Base-by-base conservation (phyloP, 164 flowering plant species). In the Nymphaea thermarum region DNA sequence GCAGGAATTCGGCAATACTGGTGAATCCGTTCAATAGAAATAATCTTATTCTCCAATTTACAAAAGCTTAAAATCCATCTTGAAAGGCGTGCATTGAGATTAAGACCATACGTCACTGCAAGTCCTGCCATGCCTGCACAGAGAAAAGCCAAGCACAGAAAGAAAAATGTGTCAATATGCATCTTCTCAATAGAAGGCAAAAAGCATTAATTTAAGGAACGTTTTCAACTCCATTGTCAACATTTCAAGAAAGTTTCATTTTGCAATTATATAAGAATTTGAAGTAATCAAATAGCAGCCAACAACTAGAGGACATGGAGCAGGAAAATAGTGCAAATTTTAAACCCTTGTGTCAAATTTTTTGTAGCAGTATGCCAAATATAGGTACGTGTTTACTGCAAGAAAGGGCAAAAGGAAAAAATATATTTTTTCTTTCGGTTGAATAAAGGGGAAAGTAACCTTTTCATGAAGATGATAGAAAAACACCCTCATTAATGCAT, bases 61-160 rank as follows among this genome's bases (percentile, higher is more conserved):
- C 99, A 94, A 76, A 94, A 92, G 80, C 98, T 92, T 55, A 92
- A 93, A 71, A 94, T 94, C 98, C 98, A 92, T 60, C 99, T 79
- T 43, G 99, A 92, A 64, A 92, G 73, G 15, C 98, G 96, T 42
- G 94, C 94, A 82, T 94, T 94, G 82, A 94, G 77, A 74, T 94
- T 91, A 70, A 94, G 90, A 67, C 98, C 99, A 77, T 90, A 94
- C 7, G 98, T 90, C 67, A 91, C 97, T 63, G 98, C 98, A 77
- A 93, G 93, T 47, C 98, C 98, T 14, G 98, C 98, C 94, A 93
- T 91, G 75, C 96, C 98, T 93, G 63, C 71, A 75, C 3, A 71
- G 11, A 47, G 7, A 12, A 47, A 47, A 12, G 11, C 7, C 55
- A 47, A 47, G 12, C 55, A 47, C 12, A 47, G 3, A 47, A 47